Percentiles rank a stretch among this genome's conserved stretches.
These are phyloP conservation scores for Cerrena zonata DNA, from an alignment of 1,284 basidiomycete genomes.

Conservation along the genomic window DNA sequence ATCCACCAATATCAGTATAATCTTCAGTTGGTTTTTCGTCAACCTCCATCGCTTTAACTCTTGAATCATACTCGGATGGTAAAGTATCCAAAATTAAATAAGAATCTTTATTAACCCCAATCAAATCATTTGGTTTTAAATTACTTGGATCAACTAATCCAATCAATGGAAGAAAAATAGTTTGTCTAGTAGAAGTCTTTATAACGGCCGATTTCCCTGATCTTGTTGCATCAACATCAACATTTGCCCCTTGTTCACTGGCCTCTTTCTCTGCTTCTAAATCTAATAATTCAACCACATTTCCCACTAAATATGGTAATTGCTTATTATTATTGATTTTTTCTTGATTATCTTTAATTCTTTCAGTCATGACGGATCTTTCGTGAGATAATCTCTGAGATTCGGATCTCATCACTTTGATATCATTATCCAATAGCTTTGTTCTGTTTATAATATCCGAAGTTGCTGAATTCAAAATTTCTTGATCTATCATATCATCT, in stretches of 20 bases:
- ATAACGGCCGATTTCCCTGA: slow-evolving; percentile 98
- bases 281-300: slow-evolving; percentile 93
- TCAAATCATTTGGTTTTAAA: slow-evolving; percentile 87
- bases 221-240: slow-evolving; percentile 88
- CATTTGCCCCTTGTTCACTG: slow-evolving; percentile 89
- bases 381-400: slow-evolving; percentile 88
- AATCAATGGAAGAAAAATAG: slow-evolving; percentile 96
- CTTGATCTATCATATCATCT: slow-evolving; percentile 79
- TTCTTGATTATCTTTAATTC: slow-evolving; percentile 95
- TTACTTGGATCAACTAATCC: slow-evolving; percentile 90
- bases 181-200: slow-evolving; percentile 97
- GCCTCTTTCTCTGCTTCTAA: slow-evolving; percentile 89
- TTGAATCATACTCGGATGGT: slow-evolving; percentile 71
- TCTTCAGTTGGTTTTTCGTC: slow-evolving; percentile 75
- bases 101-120: slow-evolving; percentile 99
- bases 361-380: slow-evolving; percentile 92
- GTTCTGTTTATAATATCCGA: slow-evolving; percentile 84
- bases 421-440: slow-evolving; percentile 89
- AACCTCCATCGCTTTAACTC: slow-evolving; percentile 91
- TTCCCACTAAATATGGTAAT: slow-evolving; percentile 93
- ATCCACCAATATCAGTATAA: slow-evolving; percentile 74
- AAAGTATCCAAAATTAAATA: slow-evolving; percentile 91
- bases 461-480: slow-evolving; percentile 65
- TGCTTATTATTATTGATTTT: slow-evolving; percentile 99
- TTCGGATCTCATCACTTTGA: slow-evolving; percentile 95